These are phyloP conservation scores for Chrysopogon serrulatus DNA, from an alignment of 176 grass and related monocot genomes.

Conservation along the genomic window DNA sequence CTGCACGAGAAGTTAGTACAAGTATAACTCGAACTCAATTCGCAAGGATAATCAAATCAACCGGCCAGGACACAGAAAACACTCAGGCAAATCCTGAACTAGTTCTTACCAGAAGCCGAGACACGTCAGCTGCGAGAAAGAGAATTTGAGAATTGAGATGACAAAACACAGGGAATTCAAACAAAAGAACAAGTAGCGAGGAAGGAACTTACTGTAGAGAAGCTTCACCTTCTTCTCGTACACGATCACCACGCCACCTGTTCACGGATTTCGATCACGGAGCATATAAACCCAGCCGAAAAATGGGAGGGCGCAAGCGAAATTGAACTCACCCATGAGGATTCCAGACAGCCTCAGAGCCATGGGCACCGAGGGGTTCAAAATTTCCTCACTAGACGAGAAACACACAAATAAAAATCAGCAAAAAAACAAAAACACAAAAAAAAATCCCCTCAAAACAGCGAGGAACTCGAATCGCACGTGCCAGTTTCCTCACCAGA, in stretches of 20 bases:
- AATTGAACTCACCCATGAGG: slow-evolving; percentile 70
- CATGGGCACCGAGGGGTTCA: slow-evolving; percentile 93
- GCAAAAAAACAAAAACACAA: neutral
- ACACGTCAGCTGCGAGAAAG: slow-evolving; percentile 62
- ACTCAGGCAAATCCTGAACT: neutral
- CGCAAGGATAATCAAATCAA: neutral
- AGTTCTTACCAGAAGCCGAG: slow-evolving; percentile 59
- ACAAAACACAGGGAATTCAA: neutral
- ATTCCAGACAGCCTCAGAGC: slow-evolving; percentile 89
- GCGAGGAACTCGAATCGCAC: neutral
- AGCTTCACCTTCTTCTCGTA: slow-evolving; percentile 94
- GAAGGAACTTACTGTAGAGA: slow-evolving; percentile 54
- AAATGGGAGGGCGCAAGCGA: neutral
- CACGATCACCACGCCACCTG: slow-evolving; percentile 95
- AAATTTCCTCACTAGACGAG: slow-evolving; percentile 71
- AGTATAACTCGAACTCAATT: neutral
- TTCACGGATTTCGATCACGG: neutral
- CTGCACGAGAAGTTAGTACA: slow-evolving; percentile 26
- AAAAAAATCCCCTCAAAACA: neutral
- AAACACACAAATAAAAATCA: neutral
- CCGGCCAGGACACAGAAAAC: neutral
- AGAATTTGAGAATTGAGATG: neutral
- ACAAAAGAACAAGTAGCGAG: neutral
- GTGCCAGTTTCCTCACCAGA: slow-evolving; percentile 49
- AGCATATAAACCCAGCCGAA: neutral